Evolutionary conservation across 805 yeast species (phyloP), one percentile per base, ranked within the genome.

Genomic region (Nematodospora valgi): DNA sequence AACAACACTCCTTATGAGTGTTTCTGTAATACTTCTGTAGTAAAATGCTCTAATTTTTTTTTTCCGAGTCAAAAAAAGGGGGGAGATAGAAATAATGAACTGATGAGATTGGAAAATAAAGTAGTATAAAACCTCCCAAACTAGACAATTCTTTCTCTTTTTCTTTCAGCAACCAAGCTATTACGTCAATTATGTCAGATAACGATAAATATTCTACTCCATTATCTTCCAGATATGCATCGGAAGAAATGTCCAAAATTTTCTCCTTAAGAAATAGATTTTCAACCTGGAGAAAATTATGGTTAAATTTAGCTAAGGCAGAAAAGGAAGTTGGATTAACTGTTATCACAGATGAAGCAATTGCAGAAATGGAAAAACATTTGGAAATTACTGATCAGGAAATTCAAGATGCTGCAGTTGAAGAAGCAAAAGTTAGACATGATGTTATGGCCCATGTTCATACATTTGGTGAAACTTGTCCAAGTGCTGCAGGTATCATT

Each of bases 361-460:
- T 93, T 47, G 83, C 75, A 56, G 86, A 93, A 71, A 83, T 93
- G 87, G 66, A 75, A 45, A 58, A 70, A 15, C 83, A 93, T 62
- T 69, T 91, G 52, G 74, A 63, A 33, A 88, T 93, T 66, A 81
- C 96, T 6, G 97, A 91, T 59, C 94, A 86, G 49, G 98, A 94
- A 56, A 87, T 93, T 45, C 87, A 73, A 39, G 84, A 72, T 39
- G 98, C 98, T 28, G 70, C 89, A 39, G 78, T 76, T 48, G 97
- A 93, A 68, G 98, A 93, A 66, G 96, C 98, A 35, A 88, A 84
- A 60, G 98, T 93, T 39, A 85, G 98, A 71, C 98, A 93, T 64
- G 98, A 93, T 59, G 98, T 93, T 51, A 93, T 93, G 98, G 96
- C 98, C 38, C 98, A 93, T 52, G 98, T 93, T 38, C 98, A 93